These are phyloP conservation scores for Digitaria exilis DNA, from an alignment of 202 grass and related monocot genomes.

Conservation along the genomic window DNA sequence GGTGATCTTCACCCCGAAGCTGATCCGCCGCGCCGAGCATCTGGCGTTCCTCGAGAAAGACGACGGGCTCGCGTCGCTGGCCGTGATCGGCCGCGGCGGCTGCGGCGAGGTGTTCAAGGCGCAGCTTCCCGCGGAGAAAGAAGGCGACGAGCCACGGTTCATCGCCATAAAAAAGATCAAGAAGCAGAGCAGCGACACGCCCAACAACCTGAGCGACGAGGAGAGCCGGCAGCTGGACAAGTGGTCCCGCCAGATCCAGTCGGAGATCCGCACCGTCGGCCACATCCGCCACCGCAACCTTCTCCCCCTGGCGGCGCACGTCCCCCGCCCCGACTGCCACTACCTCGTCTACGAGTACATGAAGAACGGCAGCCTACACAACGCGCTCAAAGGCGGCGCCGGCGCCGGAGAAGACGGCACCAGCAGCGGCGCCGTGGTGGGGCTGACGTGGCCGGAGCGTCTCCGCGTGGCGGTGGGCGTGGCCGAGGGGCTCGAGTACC, in stretches of 20 bases:
- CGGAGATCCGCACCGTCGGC: constrained; percentile 86
- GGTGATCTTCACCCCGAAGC: constrained; percentile 76
- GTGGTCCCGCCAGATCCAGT: constrained; percentile 81
- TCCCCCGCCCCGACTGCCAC: constrained; percentile 67
- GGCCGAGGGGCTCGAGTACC: constrained; percentile 75
- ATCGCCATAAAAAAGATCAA: constrained; percentile 89
- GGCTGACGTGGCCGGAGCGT: constrained; percentile 58
- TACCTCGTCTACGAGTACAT: constrained; percentile 94
- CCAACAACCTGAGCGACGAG: constrained; percentile 69
- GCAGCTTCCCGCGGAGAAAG: constrained; percentile 46
- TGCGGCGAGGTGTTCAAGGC: constrained; percentile 84
- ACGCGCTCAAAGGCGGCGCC: constrained; percentile 33
- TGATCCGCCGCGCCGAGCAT: constrained; percentile 51
- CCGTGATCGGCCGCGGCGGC: constrained; percentile 70
- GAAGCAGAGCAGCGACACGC: constrained; percentile 38
- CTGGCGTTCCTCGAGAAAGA: constrained; percentile 89
- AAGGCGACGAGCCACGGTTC: constrained; percentile 40
- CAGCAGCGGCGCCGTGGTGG: too few relatives aligned
- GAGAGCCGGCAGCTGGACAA: constrained; percentile 90
- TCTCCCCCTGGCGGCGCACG: constrained; percentile 73
- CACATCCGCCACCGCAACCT: constrained; percentile 95
- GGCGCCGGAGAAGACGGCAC: too few relatives aligned
- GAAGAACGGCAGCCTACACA: constrained; percentile 86
- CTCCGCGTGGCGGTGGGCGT: constrained; percentile 62
- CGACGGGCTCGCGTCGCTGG: constrained; percentile 47